phyloP scores from a whole-genome alignment of 1,284 basidiomycete genomes.

The Marasmius tenuissimus region DNA sequence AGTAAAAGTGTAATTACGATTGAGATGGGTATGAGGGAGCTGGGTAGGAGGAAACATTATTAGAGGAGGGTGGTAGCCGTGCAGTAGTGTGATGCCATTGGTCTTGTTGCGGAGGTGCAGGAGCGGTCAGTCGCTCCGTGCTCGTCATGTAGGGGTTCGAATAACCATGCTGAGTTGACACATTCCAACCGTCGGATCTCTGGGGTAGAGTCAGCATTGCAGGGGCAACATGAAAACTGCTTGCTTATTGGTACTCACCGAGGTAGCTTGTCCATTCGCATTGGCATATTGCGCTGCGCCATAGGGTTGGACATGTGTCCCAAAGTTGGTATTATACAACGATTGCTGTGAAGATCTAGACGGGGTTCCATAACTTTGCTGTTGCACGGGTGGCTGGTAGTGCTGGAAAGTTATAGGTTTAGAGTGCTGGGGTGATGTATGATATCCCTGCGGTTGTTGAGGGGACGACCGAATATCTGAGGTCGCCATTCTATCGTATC shows the following conservation, averaged over 20 bases:
- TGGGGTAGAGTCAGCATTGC: too few relatives aligned
- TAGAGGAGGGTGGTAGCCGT: conserved; percentile 18
- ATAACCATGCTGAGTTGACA: neutral
- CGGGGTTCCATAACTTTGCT: neutral
- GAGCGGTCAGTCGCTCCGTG: conserved; percentile 6
- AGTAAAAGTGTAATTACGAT: neutral
- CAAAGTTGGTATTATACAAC: neutral
- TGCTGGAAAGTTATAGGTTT: conserved; percentile 42
- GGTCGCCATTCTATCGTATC: conserved; percentile 1
- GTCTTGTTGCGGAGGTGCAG: conserved; percentile 7
- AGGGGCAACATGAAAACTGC: too few relatives aligned
- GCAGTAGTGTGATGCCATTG: conserved; percentile 11
- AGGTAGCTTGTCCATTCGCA: neutral
- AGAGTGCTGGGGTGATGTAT: neutral
- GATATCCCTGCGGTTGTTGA: neutral
- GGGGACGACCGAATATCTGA: conserved; percentile 10
- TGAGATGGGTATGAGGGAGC: conserved; percentile 4
- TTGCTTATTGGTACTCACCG: neutral
- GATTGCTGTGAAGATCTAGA: conserved; percentile 9
- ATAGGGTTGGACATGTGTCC: conserved; percentile 9
- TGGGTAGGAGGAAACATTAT: neutral
- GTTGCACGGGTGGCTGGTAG: conserved; percentile 40
- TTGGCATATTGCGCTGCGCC: conserved; percentile 4
- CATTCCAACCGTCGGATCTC: neutral
- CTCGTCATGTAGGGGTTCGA: neutral